Base-by-base conservation (phyloP, 148 eudicot genomes). In the Gaultheria prostrata region DNA sequence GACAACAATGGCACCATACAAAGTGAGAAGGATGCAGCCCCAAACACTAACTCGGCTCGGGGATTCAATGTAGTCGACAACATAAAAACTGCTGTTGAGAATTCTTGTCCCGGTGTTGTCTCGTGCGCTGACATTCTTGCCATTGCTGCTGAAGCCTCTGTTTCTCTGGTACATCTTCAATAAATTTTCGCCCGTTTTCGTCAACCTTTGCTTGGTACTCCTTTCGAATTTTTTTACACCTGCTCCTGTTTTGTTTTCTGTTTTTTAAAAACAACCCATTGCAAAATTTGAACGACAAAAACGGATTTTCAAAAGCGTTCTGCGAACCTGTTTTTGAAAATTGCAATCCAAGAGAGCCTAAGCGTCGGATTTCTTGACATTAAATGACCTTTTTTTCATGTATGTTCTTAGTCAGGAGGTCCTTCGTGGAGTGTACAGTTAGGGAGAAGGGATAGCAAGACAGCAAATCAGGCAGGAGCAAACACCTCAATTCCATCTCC, bases 41-140 rank as follows among this genome's bases (percentile, higher is more conserved):
- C 90, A 4, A 88, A 86, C 30, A 46, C 56, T 1, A 86, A 88
- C 74, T 86, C 90, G 11, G n/a, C 82, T 4, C 7, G 90, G 10
- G 90, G 90, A 24, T 88, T 86, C 39, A 77, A 83, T 6, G 87
- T 88, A 12, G 84, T 88, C 30, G 90, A 88, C 82, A 83, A 82
- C 46, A 88, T 88, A 4, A 88, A 88, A 54, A 59, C 80, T 51
- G 85, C 90, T 13, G 56, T 88, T 13, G 90, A 88, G 84, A 84
- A 24, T n/a, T 70, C 87, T 12, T 88, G 90, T 69, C 84, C 87
- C 15, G 86, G 84, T 20, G 81, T 86, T 14, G 89, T 88, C 26
- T 88, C 90, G 6, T 88, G 90, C 35, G 88, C 90, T 28, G 90
- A 88, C 82, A 88, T 88, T 50, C 70, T 88, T 26, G 85, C 85